Conservation (phyloP, 2,329 filamentous ascomycete species). For the Ophiostoma novo-ulmi region DNA sequence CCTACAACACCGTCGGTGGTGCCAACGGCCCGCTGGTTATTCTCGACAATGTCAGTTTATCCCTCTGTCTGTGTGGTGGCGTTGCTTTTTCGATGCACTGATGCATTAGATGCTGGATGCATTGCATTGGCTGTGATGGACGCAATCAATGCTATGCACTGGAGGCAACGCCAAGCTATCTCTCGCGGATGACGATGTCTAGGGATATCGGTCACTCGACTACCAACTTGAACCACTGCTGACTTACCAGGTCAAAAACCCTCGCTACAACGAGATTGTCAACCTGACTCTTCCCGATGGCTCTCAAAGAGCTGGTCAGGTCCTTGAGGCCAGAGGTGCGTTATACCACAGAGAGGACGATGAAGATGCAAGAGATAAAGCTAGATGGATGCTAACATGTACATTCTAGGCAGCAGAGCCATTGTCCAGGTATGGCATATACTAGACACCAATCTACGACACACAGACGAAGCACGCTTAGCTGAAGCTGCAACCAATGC, state of each 20-base stretch:
- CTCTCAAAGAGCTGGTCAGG: conserved; percentile 86
- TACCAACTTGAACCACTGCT: not conserved
- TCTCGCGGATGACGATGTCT: not conserved
- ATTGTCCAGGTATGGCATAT: conserved; percentile 74
- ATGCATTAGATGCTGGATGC: not conserved
- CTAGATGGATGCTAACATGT: not conserved
- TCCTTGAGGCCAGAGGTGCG: conserved; percentile 90
- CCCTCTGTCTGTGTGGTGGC: not conserved
- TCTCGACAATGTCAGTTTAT: conserved; percentile 74
- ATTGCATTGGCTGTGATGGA: too few relatives aligned
- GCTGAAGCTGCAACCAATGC: conserved; percentile 2
- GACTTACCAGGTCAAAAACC: conserved; percentile 81
- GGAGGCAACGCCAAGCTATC: not conserved
- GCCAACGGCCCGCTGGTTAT: conserved; percentile 98
- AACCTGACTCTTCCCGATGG: conserved; percentile 93
- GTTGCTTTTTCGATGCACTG: not conserved
- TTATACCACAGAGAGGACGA: not conserved
- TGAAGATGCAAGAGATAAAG: not conserved
- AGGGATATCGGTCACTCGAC: not conserved
- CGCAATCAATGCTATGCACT: not conserved
- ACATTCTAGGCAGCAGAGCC: conserved; percentile 69
- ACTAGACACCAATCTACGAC: conserved; percentile 2
- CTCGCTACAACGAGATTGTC: conserved; percentile 96
- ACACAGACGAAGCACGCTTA: not conserved
- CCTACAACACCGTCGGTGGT: conserved; percentile 97